Percentiles rank a stretch among this genome's conserved stretches.
These are phyloP conservation scores for Porcisia deanei DNA, from an alignment of 208 protist genomes.

Conservation along the genomic window DNA sequence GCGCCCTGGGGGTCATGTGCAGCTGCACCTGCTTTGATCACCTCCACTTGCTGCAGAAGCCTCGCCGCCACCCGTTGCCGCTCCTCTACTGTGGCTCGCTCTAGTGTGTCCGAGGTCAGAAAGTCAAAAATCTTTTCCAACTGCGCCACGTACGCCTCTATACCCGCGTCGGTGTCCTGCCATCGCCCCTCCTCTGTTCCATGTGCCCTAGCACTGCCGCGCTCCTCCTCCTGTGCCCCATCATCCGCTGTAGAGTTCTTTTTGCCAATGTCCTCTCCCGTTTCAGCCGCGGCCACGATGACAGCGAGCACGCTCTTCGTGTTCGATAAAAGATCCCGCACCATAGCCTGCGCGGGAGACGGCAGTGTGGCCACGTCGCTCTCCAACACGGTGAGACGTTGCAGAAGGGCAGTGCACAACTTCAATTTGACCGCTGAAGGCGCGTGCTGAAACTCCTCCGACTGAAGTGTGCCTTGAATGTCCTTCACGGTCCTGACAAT, in stretches of 20 bases:
- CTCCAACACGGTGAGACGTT: constrained; percentile 16
- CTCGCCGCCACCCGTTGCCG: constrained; percentile 26
- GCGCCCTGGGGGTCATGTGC: constrained; percentile 6
- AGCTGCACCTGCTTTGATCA: constrained; percentile 29
- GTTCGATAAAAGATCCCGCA: constrained; percentile 18
- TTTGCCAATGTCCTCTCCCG: not conserved
- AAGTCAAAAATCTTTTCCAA: constrained; percentile 40
- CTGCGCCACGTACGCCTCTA: constrained; percentile 21
- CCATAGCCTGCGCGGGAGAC: constrained; percentile 4
- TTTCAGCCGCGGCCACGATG: not conserved
- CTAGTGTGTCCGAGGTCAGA: constrained; percentile 49
- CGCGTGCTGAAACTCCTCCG: constrained; percentile 20
- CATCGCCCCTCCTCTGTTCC: not conserved
- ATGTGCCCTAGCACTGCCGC: not conserved
- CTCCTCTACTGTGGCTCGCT: constrained; percentile 30
- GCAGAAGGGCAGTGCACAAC: constrained; percentile 15
- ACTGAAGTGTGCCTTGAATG: constrained; percentile 21
- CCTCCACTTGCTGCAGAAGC: constrained; percentile 31
- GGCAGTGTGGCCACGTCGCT: constrained; percentile 14
- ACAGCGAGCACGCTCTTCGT: constrained; percentile 7
- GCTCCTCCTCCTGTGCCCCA: not conserved
- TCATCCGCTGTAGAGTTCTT: not conserved
- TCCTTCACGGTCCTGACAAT: constrained; percentile 19
- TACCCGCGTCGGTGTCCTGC: not conserved
- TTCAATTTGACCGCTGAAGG: constrained; percentile 12